Evolutionary conservation across 768 basidiomycete species (phyloP).

Genomic region (Gymnopilus junonius): DNA sequence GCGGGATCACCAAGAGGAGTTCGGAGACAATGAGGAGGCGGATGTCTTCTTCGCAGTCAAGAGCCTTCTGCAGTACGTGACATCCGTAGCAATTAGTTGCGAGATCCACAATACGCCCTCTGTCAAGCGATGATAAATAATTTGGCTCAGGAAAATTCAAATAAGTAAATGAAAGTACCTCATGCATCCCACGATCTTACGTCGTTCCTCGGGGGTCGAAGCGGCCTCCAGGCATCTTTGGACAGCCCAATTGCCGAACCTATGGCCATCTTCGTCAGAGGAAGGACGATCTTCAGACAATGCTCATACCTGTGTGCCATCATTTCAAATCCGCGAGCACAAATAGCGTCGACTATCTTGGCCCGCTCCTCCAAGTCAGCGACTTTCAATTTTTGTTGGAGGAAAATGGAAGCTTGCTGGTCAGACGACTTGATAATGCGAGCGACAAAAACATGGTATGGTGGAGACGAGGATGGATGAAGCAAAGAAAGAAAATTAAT

Average conservation of each 20-base stretch:
- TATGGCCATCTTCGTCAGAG: slow-evolving; percentile 29
- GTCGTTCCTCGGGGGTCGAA: slow-evolving; percentile 70
- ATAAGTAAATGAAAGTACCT: slow-evolving; percentile 46
- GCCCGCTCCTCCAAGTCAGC: slow-evolving; percentile 76
- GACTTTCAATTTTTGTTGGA: slow-evolving; percentile 90
- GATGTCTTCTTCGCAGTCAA: slow-evolving; percentile 90
- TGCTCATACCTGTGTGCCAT: slow-evolving; percentile 78
- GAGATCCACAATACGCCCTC: slow-evolving; percentile 83
- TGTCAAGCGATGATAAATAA: slow-evolving; percentile 26
- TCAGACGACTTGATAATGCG: slow-evolving; percentile 90
- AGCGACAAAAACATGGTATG: slow-evolving; percentile 79
- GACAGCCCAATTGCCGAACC: slow-evolving; percentile 94
- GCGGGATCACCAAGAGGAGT: slow-evolving; percentile 83
- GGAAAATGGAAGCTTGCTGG: slow-evolving; percentile 88
- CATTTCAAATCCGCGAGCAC: slow-evolving; percentile 85
- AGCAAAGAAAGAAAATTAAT: slow-evolving; percentile 89
- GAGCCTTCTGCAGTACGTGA: slow-evolving; percentile 87
- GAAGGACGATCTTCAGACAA: neutral
- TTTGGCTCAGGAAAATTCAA: neutral
- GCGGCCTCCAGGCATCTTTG: slow-evolving; percentile 87
- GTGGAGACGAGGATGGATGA: slow-evolving; percentile 84
- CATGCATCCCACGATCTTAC: slow-evolving; percentile 88
- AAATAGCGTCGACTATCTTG: slow-evolving; percentile 89
- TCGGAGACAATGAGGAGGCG: slow-evolving; percentile 84
- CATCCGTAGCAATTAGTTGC: slow-evolving; percentile 91